Base-by-base conservation (phyloP, 2,329 filamentous ascomycete genomes). In the Xylariaceae sp. region DNA sequence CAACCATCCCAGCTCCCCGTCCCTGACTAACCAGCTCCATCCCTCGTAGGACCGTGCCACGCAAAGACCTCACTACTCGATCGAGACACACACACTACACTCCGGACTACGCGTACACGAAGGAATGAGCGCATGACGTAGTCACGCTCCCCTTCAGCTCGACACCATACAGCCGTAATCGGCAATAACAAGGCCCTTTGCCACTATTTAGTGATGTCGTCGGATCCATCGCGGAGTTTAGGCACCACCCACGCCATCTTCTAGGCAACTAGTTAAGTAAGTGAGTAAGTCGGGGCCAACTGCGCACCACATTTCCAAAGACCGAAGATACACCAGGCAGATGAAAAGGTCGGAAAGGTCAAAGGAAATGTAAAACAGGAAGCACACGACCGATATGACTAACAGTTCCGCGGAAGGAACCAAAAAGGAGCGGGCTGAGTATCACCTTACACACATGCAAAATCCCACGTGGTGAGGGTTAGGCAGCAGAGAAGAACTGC, bases 401-500 rank as follows among this genome's bases (percentile, higher is more conserved):
- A 45, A n/a, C 42, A 45, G 42, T 2, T 45, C 11, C 5, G 42
- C n/a, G 42, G 42, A 6, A 45, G 13, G 13, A 45, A n/a, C 13
- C 13, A 13, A 45, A 45, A 45, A 15, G 11, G 13, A 13, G 10
- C 11, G 13, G 11, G 13, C 5, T 45, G 42, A 42, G 42, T 23
- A 23, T 30, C 47, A 49, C 47, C n/a, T 49, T 5, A 18, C 18
- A 49, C 6, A 8, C 10, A 49, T 8, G 15, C 45, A 11, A 3
- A 49, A 10, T 53, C 44, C 56, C 56, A 54, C 47, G 57, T 59
- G 57, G 57, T 52, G 51, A 55, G 18, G 9, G 56, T 51, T 51
- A 55, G 35, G 51, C 51, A 58, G 39, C 37, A 42, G 47, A 6
- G 42, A 45, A 45, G 13, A 45, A 45, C 13, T 6, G 3, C 13